These are phyloP conservation scores for Fusarium penzigii DNA, from an alignment of 2,329 filamentous ascomycete genomes.

Conservation along the genomic window DNA sequence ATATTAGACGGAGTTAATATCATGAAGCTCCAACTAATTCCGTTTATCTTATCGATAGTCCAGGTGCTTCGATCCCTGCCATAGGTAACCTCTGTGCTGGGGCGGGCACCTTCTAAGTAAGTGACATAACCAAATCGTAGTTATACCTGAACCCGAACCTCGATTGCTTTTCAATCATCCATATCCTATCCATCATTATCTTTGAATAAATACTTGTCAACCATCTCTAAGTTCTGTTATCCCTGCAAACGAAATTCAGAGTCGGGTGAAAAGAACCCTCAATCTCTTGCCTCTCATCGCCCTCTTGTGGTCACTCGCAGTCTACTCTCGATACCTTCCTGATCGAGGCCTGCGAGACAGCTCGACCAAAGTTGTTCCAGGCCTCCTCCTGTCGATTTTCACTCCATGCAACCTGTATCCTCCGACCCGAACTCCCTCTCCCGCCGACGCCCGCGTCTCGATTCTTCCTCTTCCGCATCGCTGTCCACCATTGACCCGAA, in stretches of 20 bases:
- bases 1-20: too few species aligned
- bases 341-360: slow-evolving; percentile 30
- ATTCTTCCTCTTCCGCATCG: slow-evolving; percentile 36
- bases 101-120: slow-evolving; percentile 7
- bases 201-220: not conserved
- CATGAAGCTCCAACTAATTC: too few species aligned
- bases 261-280: not conserved
- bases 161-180: not conserved
- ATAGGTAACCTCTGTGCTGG: slow-evolving; percentile 15
- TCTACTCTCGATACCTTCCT: too few species aligned
- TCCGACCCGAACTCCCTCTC: slow-evolving; percentile 34
- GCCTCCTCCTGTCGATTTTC: slow-evolving; percentile 19
- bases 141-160: not conserved
- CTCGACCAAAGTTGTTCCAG: slow-evolving; percentile 29
- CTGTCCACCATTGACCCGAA: slow-evolving; percentile 30
- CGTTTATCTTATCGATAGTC: too few species aligned
- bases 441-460: slow-evolving; percentile 41
- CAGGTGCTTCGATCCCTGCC: too few species aligned
- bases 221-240: slow-evolving; percentile 4
- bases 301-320: not conserved
- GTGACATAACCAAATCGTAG: slow-evolving; percentile 21
- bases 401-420: slow-evolving; percentile 37
- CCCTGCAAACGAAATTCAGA: not conserved
- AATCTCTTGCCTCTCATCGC: not conserved
- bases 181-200: not conserved